Percentiles rank a stretch among this genome's conserved stretches.
Evolutionary conservation across 2,329 filamentous ascomycete genomes (phyloP).

Genomic region (Fonsecaea monophora): DNA sequence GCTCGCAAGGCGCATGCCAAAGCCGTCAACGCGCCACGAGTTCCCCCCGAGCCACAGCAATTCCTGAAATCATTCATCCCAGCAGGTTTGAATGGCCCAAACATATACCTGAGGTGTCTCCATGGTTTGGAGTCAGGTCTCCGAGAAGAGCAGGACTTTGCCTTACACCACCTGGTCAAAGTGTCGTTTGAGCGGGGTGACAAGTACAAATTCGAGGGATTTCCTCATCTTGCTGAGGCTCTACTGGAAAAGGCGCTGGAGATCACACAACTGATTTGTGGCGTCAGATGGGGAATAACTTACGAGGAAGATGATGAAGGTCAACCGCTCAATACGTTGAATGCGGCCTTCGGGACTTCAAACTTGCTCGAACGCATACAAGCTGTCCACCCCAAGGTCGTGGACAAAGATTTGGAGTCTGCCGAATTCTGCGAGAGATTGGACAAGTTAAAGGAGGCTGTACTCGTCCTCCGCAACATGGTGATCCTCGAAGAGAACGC

Average conservation of each 20-base stretch:
- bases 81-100: conserved; percentile 73
- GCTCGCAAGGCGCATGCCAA: conserved; percentile 53
- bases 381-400: conserved; percentile 64
- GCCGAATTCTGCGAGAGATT: conserved; percentile 69
- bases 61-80: conserved; percentile 30
- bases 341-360: conserved; percentile 70
- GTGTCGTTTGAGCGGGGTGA: conserved; percentile 94
- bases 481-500: conserved; percentile 92
- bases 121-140: conserved; percentile 82
- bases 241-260: conserved; percentile 84
- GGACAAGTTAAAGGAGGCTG: conserved; percentile 81
- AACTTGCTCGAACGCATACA: conserved; percentile 76
- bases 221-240: conserved; percentile 84
- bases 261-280: conserved; percentile 78
- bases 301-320: conserved; percentile 68
- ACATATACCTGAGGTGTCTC: conserved; percentile 89
- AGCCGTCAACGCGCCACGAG: conserved; percentile 21
- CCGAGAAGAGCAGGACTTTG: conserved; percentile 85
- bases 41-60: conserved; percentile 29
- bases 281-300: conserved; percentile 79
- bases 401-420: conserved; percentile 56
- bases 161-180: conserved; percentile 89
- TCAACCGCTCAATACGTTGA: conserved; percentile 63
- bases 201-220: conserved; percentile 93
- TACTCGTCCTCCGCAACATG: conserved; percentile 92